These are phyloP conservation scores for Priceomyces haplophilus DNA, from an alignment of 805 yeast genomes.

Conservation along the genomic window DNA sequence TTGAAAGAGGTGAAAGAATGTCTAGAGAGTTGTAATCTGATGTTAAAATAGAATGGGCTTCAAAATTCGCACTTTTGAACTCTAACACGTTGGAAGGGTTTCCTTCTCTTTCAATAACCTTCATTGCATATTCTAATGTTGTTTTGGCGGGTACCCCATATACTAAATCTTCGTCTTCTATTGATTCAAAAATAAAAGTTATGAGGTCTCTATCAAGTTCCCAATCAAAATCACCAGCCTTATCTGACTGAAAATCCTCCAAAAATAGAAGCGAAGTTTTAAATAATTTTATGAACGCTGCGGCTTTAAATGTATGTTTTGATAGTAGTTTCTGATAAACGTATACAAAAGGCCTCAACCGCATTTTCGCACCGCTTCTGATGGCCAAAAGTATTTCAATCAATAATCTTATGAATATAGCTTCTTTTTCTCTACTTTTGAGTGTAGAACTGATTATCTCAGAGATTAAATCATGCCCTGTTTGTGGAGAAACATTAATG, in stretches of 20 bases:
- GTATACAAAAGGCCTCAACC: conserved; percentile 20
- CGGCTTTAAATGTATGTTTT: conserved; percentile 23
- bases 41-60: conserved; percentile 32
- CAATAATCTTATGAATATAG: conserved; percentile 16
- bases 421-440: conserved; percentile 4
- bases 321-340: conserved; percentile 31
- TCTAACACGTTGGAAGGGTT: conserved; percentile 40
- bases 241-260: conserved; percentile 33
- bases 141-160: conserved; percentile 64
- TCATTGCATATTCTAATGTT: conserved; percentile 49
- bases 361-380: conserved; percentile 38
- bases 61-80: conserved; percentile 57
- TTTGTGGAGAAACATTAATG: conserved; percentile 13
- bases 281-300: conserved; percentile 30
- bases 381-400: conserved; percentile 26
- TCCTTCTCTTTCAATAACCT: conserved; percentile 31
- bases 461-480: conserved; percentile 7
- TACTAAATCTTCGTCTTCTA: conserved; percentile 62
- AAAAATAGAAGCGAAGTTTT: conserved; percentile 47
- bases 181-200: conserved; percentile 42
- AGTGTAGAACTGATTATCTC: conserved; percentile 12
- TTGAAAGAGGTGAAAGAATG: conserved; percentile 38
- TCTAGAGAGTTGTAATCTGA: conserved; percentile 6
- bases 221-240: conserved; percentile 8
- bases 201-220: conserved; percentile 16